Evolutionary conservation across 768 basidiomycete species (phyloP).

Genomic region (Phanerodontia chrysosporium): DNA sequence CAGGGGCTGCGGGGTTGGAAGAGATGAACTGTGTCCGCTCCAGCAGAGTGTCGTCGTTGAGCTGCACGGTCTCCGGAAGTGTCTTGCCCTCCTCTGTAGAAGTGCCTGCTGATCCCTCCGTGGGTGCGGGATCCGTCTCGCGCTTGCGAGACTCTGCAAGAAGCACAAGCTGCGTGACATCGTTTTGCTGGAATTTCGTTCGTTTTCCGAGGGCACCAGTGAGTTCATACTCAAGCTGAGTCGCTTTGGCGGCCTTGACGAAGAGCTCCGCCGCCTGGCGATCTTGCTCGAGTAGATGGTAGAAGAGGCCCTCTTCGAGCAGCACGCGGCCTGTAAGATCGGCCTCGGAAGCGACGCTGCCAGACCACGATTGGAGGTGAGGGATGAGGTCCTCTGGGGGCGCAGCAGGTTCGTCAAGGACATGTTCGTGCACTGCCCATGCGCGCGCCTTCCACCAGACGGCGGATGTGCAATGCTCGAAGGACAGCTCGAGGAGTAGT

Average conservation of each 20-base stretch:
- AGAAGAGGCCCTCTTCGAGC: conserved; percentile 75
- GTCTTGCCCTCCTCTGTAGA: not conserved
- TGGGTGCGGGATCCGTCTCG: conserved; percentile 1
- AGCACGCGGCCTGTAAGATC: conserved; percentile 66
- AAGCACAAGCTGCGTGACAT: conserved; percentile 86
- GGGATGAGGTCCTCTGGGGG: conserved; percentile 40
- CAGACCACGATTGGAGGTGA: conserved; percentile 38
- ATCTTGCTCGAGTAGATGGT: conserved; percentile 74
- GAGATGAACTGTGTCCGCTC: conserved; percentile 92
- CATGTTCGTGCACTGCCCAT: conserved; percentile 66
- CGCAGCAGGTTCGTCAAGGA: conserved; percentile 81
- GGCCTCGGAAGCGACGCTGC: conserved; percentile 42
- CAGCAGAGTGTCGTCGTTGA: conserved; percentile 95
- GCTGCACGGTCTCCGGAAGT: conserved; percentile 67
- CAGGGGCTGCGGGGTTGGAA: conserved; percentile 45
- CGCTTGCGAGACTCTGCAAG: conserved; percentile 77
- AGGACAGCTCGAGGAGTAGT: conserved; percentile 55
- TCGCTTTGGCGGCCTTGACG: conserved; percentile 69
- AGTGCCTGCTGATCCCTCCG: conserved; percentile 5
- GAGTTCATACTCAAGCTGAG: conserved; percentile 82
- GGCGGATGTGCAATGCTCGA: conserved; percentile 43
- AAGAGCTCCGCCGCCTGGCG: conserved; percentile 75
- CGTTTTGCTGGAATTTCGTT: conserved; percentile 87
- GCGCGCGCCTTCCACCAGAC: conserved; percentile 86
- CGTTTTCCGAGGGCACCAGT: conserved; percentile 91